phyloP scores from a whole-genome alignment of 139 green algal genomes.

The Diplosphaera chodatii region DNA sequence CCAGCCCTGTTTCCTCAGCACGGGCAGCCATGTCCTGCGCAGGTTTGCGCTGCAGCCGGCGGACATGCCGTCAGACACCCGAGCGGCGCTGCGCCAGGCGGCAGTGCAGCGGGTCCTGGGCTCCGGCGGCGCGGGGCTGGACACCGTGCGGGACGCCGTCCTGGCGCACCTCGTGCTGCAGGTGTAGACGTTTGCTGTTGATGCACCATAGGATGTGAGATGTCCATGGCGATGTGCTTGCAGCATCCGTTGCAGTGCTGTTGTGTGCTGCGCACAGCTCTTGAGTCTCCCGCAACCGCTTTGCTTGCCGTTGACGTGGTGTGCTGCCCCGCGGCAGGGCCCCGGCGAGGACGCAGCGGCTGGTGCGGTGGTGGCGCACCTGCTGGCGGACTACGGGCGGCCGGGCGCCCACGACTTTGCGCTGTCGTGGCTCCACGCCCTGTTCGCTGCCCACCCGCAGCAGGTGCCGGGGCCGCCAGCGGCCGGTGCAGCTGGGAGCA shows the following conservation, averaged over 20 bases:
- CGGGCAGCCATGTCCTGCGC: too few relatives aligned
- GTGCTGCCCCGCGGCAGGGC: too few relatives aligned
- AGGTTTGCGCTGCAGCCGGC: constrained; percentile 13
- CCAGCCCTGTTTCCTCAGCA: too few relatives aligned
- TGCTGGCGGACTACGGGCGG: constrained; percentile 13
- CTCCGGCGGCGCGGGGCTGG: constrained; percentile 19
- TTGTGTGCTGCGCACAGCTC: too few relatives aligned
- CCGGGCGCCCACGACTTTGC: constrained; percentile 7
- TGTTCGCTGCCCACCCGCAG: constrained; percentile 3
- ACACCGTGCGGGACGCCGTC: constrained; percentile 22
- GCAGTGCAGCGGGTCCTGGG: constrained; percentile 48
- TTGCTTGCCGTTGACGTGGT: too few relatives aligned
- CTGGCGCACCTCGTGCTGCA: constrained; percentile 22
- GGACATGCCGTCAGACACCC: constrained; percentile 17
- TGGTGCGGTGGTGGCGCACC: background rate
- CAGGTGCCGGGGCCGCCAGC: too few relatives aligned
- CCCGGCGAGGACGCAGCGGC: background rate
- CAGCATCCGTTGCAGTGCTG: too few relatives aligned
- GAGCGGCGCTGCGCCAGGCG: constrained; percentile 24
- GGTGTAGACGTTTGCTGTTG: background rate
- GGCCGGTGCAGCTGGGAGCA: too few relatives aligned
- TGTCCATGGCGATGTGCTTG: too few relatives aligned
- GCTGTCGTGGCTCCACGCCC: constrained; percentile 11
- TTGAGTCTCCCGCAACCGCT: too few relatives aligned
- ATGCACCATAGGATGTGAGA: too few relatives aligned